These are phyloP conservation scores for Sclerotinia trifoliorum DNA, from an alignment of 2,329 filamentous ascomycete species.

Conservation along the genomic window DNA sequence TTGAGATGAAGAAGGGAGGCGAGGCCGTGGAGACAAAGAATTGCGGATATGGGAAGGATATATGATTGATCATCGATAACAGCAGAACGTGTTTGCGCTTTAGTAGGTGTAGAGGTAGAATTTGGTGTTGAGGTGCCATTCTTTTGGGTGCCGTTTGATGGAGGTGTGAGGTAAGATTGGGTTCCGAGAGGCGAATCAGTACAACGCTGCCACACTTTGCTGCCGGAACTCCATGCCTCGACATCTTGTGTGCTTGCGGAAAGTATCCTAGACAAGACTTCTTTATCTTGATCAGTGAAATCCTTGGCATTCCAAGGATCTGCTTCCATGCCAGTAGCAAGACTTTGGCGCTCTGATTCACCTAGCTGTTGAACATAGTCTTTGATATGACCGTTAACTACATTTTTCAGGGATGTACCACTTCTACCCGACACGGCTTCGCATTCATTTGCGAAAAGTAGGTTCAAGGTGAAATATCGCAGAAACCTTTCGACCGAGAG, in stretches of 20 bases:
- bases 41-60: slow-evolving; percentile 79
- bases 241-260: slow-evolving; percentile 70
- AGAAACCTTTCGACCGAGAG: slow-evolving; percentile 70
- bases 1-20: slow-evolving; percentile 81
- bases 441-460: slow-evolving; percentile 82
- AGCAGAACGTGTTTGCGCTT: slow-evolving; percentile 68
- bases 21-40: slow-evolving; percentile 77
- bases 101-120: slow-evolving; percentile 41
- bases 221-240: slow-evolving; percentile 61
- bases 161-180: slow-evolving; percentile 6
- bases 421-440: slow-evolving; percentile 80
- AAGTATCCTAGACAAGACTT: slow-evolving; percentile 62
- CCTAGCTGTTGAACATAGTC: slow-evolving; percentile 73
- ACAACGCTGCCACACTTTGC: slow-evolving; percentile 55
- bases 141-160: slow-evolving; percentile 22
- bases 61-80: slow-evolving; percentile 82
- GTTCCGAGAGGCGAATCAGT: slow-evolving; percentile 31
- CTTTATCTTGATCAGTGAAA: slow-evolving; percentile 62
- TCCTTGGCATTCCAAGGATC: slow-evolving; percentile 80
- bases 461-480: slow-evolving; percentile 78
- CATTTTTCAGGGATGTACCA: slow-evolving; percentile 70
- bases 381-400: slow-evolving; percentile 79
- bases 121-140: slow-evolving; percentile 43
- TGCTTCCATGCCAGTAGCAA: slow-evolving; percentile 74
- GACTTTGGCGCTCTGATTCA: slow-evolving; percentile 69